These are phyloP conservation scores for Filobasidium uniguttulatum DNA, from an alignment of 1,284 basidiomycete genomes.

Conservation along the genomic window DNA sequence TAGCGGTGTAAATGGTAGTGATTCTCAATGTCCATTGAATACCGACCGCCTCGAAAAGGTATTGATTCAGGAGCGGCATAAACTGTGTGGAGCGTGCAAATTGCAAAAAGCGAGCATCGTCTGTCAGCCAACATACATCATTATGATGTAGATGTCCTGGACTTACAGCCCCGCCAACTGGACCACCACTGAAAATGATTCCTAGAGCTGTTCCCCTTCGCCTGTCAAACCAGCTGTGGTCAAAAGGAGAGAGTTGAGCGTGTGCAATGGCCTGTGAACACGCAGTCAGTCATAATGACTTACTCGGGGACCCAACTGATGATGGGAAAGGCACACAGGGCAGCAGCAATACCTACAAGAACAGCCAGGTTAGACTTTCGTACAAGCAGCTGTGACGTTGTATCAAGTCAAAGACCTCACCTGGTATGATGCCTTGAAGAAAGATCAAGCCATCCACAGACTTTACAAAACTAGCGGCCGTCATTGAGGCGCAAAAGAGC, in stretches of 20 bases:
- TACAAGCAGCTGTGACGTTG: not conserved
- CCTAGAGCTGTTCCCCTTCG: slow-evolving; percentile 18
- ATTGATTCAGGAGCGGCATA: slow-evolving; percentile 18
- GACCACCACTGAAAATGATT: slow-evolving; percentile 19
- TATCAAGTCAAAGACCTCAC: slow-evolving; percentile 3
- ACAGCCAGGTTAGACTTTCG: not conserved
- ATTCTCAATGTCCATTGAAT: slow-evolving; percentile 18
- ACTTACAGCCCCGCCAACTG: slow-evolving; percentile 19
- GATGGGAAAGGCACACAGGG: slow-evolving; percentile 18
- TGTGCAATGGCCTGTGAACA: not conserved
- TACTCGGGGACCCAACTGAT: slow-evolving; percentile 20
- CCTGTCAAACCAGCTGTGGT: slow-evolving; percentile 19
- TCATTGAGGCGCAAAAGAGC: slow-evolving; percentile 13
- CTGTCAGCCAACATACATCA: not conserved
- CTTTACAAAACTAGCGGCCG: slow-evolving; percentile 15
- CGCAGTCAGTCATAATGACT: not conserved
- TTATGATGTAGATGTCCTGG: not conserved
- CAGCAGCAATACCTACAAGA: slow-evolving; percentile 15
- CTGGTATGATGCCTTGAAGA: slow-evolving; percentile 19
- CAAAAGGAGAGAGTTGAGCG: not conserved
- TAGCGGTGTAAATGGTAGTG: slow-evolving; percentile 13
- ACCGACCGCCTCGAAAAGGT: slow-evolving; percentile 15
- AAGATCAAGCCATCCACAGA: slow-evolving; percentile 14
- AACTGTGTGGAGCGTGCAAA: slow-evolving; percentile 8
- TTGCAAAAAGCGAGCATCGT: not conserved